Evolutionary conservation across 139 green algal genomes (phyloP), one percentile per base, ranked within the genome.

Genomic region (Monoraphidium neglectum): DNA sequence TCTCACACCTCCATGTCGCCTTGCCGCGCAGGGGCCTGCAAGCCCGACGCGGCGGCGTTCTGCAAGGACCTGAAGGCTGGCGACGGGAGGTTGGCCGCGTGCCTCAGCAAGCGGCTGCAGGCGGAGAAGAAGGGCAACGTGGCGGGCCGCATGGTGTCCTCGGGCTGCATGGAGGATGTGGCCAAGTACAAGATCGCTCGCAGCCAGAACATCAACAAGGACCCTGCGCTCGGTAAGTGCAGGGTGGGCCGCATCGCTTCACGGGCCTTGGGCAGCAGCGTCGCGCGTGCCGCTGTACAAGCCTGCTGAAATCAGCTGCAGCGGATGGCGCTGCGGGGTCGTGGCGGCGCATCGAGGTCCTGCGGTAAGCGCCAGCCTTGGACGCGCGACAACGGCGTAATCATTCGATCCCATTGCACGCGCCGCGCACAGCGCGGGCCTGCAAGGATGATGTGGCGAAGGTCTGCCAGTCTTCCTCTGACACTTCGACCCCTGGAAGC

Each of bases 201-300:
- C 26, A 77, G 70, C 23, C 81, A 75, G 28, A 94, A 92, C 76
- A 92, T 97, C 72, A 94, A 95, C 83, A 90, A 89, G 64, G 88
- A 97, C 53, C 61, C 94, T 35, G 72, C 87, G 0, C 81, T 97
- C 13, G 89, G 86, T 90, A 28, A 23, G 81, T 68, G 10, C 35
- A 15, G 56, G 4, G 26, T 21, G 16, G 63, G 33, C 33, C 33
- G 28, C 16, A 33, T 33, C 63, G 35, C 15, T 70, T 8, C 21
- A 5, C n/a, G n/a, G n/a, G n/a, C 5, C 28, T 63, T 26, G 26
- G 30, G 16, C 36, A 30, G 12, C 23, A 15, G 36, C 59, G 26
- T 18, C 59, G 36, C 23, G 28, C 4, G 2, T 75, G 68, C 47
- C 16, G 64, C 26, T 66, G 2, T 43, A 26, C 46, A 56, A 28